These are phyloP conservation scores for Butyriboletus loyo DNA, from an alignment of 768 basidiomycete species.

Conservation along the genomic window DNA sequence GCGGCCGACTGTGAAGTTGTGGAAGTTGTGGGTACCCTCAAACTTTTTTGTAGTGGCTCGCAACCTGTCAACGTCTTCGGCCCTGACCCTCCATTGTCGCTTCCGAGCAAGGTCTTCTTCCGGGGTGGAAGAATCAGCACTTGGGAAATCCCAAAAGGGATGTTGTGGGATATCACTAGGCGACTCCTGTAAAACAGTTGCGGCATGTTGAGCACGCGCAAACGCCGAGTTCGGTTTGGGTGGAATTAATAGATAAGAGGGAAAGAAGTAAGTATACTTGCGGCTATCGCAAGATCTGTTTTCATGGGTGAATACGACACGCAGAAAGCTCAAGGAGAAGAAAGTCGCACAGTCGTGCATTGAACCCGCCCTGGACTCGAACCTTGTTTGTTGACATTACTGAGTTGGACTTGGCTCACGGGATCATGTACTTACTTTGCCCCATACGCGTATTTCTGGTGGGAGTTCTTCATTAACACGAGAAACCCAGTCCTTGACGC, in stretches of 20 bases:
- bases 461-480: constrained; percentile 88
- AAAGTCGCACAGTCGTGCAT: constrained; percentile 60
- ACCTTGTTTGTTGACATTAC: constrained; percentile 36
- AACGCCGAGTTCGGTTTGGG: constrained; percentile 76
- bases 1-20: constrained; percentile 92
- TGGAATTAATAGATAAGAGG: constrained; percentile 88
- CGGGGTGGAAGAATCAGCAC: constrained; percentile 36
- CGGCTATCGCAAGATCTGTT: constrained; percentile 86
- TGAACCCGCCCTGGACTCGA: constrained; percentile 79
- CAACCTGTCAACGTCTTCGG: constrained; percentile 53
- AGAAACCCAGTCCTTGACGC: constrained; percentile 62
- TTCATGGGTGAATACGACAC: constrained; percentile 1
- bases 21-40: constrained; percentile 93
- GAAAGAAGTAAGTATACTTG: constrained; percentile 97
- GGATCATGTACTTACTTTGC: constrained; percentile 52
- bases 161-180: constrained; percentile 34
- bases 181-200: constrained; percentile 13
- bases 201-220: constrained; percentile 40
- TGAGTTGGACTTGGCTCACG: neutral
- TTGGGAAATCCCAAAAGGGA: constrained; percentile 59
- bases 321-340: neutral
- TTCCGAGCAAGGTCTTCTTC: constrained; percentile 66
- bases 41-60: constrained; percentile 59
- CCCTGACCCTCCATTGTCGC: constrained; percentile 63
- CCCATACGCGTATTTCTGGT: constrained; percentile 90